A percentile compares a stretch with the other conserved stretches of the same genome.
These are phyloP conservation scores for Xanthoconium purpureum DNA, from an alignment of 768 basidiomycete genomes.

Conservation along the genomic window DNA sequence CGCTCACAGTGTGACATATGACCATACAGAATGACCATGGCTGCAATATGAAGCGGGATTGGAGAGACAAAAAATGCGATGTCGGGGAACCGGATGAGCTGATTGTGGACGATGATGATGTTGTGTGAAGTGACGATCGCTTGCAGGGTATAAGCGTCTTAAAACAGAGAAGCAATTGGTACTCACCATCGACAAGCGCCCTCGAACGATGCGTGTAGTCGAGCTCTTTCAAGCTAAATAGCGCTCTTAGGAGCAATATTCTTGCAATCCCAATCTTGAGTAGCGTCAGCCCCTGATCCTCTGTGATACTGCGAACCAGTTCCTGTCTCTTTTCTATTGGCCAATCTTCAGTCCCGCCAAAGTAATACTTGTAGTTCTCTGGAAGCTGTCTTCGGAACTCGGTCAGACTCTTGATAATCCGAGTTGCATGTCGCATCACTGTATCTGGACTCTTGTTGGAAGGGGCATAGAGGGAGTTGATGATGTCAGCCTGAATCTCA, in stretches of 20 bases:
- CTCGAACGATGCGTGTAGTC: conserved; percentile 60
- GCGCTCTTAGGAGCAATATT: conserved; percentile 70
- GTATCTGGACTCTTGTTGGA: conserved; percentile 65
- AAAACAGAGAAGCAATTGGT: not conserved
- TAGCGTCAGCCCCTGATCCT: conserved; percentile 78
- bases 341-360: conserved; percentile 79
- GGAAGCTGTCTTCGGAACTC: conserved; percentile 69
- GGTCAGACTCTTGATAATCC: conserved; percentile 75
- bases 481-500: conserved; percentile 86
- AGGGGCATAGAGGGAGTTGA: conserved; percentile 80
- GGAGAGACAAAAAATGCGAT: conserved; percentile 88
- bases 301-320: conserved; percentile 70
- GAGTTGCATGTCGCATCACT: conserved; percentile 71
- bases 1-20: conserved; percentile 77
- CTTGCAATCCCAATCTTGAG: conserved; percentile 81
- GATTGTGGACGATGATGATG: conserved; percentile 79
- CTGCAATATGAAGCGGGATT: conserved; percentile 84
- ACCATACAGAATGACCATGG: conserved; percentile 88
- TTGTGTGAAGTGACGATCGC: conserved; percentile 88
- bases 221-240: conserved; percentile 76
- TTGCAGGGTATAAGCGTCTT: conserved; percentile 26
- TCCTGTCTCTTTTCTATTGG: conserved; percentile 57
- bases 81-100: conserved; percentile 80
- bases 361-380: conserved; percentile 70
- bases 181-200: conserved; percentile 75